Conservation (phyloP, 371 early-diverging fungal genomes). For the Modicella reniformis region DNA sequence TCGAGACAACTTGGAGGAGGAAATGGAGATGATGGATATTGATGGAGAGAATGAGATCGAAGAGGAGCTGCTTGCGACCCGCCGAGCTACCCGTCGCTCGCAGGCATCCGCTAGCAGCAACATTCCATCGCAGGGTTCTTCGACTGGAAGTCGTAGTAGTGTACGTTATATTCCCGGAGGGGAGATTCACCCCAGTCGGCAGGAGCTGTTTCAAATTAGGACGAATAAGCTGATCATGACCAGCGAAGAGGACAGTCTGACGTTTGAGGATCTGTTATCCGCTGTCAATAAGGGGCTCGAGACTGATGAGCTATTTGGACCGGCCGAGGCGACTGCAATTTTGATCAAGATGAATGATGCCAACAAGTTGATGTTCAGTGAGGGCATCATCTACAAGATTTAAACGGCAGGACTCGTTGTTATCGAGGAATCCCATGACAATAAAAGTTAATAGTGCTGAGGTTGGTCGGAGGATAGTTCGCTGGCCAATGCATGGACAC, state of each 20-base stretch:
- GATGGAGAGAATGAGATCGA: slow-evolving; percentile 53
- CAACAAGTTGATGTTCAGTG: slow-evolving; percentile 80
- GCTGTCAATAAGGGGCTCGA: slow-evolving; percentile 58
- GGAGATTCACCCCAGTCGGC: slow-evolving; percentile 38
- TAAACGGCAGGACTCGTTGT: slow-evolving; percentile 53
- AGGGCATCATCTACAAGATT: slow-evolving; percentile 71
- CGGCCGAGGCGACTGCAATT: slow-evolving; percentile 61
- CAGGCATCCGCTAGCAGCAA: slow-evolving; percentile 19
- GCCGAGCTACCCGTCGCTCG: slow-evolving; percentile 35
- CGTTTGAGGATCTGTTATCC: slow-evolving; percentile 57
- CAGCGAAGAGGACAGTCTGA: slow-evolving; percentile 45
- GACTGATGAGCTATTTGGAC: slow-evolving; percentile 52
- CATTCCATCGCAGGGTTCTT: slow-evolving; percentile 32
- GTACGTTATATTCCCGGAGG: slow-evolving; percentile 42
- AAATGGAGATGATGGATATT: slow-evolving; percentile 59
- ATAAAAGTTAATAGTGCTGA: no score
- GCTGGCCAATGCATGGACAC: no score
- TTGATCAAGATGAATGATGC: slow-evolving; percentile 66
- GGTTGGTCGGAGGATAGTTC: no score
- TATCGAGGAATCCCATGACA: no score
- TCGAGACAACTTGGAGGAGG: slow-evolving; percentile 43
- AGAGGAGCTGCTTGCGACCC: slow-evolving; percentile 53
- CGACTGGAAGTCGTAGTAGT: slow-evolving; percentile 10
- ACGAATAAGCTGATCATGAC: slow-evolving; percentile 35
- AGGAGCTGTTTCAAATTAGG: slow-evolving; percentile 28